Conservation (phyloP, 2,329 filamentous ascomycete species). For the Alternaria conjuncta region DNA sequence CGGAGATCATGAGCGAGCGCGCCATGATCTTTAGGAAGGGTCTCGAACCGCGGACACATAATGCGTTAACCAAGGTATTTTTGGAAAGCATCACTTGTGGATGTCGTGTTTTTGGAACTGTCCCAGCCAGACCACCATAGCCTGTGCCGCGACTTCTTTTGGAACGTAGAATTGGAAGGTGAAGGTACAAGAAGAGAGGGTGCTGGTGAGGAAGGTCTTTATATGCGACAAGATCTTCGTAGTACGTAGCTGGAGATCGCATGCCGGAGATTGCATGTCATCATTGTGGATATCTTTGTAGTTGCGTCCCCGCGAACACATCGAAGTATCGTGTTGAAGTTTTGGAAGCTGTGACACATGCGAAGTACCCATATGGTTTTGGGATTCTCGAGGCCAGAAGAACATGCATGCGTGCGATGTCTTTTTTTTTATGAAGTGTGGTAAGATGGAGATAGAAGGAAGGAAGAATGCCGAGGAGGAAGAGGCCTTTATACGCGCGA, state of each 20-base stretch:
- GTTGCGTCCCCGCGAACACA: not conserved
- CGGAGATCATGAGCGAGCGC: too few species aligned
- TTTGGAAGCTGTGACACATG: not conserved
- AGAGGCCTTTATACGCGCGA: not conserved
- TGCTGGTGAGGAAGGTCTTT: not conserved
- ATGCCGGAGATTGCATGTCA: fast-evolving
- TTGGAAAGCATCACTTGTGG: too few species aligned
- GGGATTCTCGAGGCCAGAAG: fast-evolving
- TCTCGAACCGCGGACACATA: too few species aligned
- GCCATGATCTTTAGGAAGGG: too few species aligned
- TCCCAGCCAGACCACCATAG: too few species aligned
- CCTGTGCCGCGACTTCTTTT: too few species aligned
- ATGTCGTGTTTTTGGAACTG: too few species aligned
- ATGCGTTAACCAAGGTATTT: too few species aligned
- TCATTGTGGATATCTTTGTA: fast-evolving
- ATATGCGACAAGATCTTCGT: not conserved
- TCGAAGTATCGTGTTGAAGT: not conserved
- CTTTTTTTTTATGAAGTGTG: too few species aligned
- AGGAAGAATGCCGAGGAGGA: fast-evolving
- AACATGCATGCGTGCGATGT: too few species aligned
- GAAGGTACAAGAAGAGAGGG: not conserved
- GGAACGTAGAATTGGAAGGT: not conserved
- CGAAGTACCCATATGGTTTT: not conserved
- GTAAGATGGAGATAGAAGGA: not conserved
- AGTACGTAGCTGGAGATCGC: not conserved